These are phyloP conservation scores for Pseudonectria foliicola DNA, from an alignment of 2,329 filamentous ascomycete species.

Conservation along the genomic window DNA sequence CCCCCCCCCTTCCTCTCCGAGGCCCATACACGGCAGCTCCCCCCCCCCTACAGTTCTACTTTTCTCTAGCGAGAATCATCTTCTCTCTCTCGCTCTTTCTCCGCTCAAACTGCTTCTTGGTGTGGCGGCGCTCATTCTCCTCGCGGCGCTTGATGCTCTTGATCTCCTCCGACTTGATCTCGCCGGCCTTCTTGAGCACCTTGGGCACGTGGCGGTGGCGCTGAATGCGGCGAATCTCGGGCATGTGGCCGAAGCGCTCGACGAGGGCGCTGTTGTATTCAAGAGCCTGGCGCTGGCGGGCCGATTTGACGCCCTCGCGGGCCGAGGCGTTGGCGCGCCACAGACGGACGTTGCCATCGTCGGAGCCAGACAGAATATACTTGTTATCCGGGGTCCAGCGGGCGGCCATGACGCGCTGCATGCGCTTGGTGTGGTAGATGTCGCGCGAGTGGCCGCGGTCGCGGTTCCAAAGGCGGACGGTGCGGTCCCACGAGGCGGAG, in stretches of 20 bases:
- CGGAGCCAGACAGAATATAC: conserved; percentile 83
- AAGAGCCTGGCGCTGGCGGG: conserved; percentile 76
- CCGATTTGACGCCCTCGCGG: conserved; percentile 76
- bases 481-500: conserved; percentile 78
- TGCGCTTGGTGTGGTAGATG: conserved; percentile 94
- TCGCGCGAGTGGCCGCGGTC: conserved; percentile 79
- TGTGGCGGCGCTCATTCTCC: conserved; percentile 91
- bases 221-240: conserved; percentile 84
- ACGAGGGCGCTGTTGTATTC: conserved; percentile 87
- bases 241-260: conserved; percentile 87
- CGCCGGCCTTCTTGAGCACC: conserved; percentile 88
- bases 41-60: too few species aligned
- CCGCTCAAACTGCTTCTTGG: conserved; percentile 70
- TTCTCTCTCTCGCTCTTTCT: conserved; percentile 81
- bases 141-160: conserved; percentile 81
- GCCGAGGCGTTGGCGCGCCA: conserved; percentile 86
- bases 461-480: conserved; percentile 77
- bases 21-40: too few species aligned
- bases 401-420: conserved; percentile 87
- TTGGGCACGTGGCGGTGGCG: conserved; percentile 87
- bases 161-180: conserved; percentile 90
- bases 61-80: conserved; percentile 67
- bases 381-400: conserved; percentile 83
- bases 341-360: conserved; percentile 81
- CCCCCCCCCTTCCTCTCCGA: background rate